Conservation (phyloP, 2,329 filamentous ascomycete species). For the Colletotrichum gigasporum region DNA sequence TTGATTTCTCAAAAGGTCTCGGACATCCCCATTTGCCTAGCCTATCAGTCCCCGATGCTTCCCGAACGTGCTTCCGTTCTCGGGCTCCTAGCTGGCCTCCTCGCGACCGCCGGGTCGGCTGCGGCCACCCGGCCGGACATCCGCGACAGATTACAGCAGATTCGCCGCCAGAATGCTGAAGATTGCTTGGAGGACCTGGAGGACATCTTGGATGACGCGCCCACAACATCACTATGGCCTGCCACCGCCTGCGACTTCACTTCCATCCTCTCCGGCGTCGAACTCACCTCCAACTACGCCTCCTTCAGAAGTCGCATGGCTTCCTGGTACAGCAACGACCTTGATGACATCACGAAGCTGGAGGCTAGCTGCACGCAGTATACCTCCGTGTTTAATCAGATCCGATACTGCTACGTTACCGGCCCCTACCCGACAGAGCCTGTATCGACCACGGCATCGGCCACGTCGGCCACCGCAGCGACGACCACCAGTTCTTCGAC, state of each 20-base stretch:
- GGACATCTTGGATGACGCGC: slow-evolving; percentile 23
- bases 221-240: slow-evolving; percentile 8
- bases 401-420: slow-evolving; percentile 26
- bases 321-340: slow-evolving; percentile 25
- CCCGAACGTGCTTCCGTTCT: slow-evolving; percentile 9
- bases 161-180: slow-evolving; percentile 3
- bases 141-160: slow-evolving; percentile 5
- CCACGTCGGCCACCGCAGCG: not conserved
- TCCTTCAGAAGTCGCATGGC: slow-evolving; percentile 19
- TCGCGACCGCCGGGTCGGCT: not conserved
- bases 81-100: slow-evolving; percentile 9
- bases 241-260: slow-evolving; percentile 27
- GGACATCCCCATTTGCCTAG: not conserved
- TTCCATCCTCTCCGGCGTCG: slow-evolving; percentile 23
- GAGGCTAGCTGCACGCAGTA: slow-evolving; percentile 26
- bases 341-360: slow-evolving; percentile 23
- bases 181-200: slow-evolving; percentile 22
- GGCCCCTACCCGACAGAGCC: slow-evolving; percentile 2
- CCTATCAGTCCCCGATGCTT: slow-evolving; percentile 7
- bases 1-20: not conserved
- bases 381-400: not conserved
- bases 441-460: not conserved
- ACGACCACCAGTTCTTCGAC: not conserved
- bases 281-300: slow-evolving; percentile 15
- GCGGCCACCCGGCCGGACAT: slow-evolving; percentile 16